Base-by-base conservation (phyloP, 805 yeast species). In the Torulaspora quercuum region DNA sequence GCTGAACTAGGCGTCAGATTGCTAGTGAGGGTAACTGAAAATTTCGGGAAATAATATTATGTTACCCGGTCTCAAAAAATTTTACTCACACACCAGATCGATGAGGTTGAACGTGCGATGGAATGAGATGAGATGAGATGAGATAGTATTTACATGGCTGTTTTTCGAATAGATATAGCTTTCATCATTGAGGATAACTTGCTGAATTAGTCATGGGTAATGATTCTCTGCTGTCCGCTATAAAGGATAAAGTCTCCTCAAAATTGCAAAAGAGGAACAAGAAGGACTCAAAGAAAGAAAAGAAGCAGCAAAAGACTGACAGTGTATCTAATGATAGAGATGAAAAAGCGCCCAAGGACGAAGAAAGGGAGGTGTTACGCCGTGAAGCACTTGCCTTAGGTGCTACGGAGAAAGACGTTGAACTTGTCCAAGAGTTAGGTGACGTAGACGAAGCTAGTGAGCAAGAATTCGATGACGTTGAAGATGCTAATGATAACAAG, bases 321-420 rank as follows among this genome's bases (percentile, higher is more conserved):
- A 45, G 42, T 35, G 42, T 52, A 22, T 45, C 46, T 37, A 53
- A 50, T 31, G 51, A 57, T 22, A 43, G 33, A 9, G 37, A 53
- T 20, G 43, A 47, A 28, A 37, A 52, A 24, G 29, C 48, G 10
- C 40, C 48, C 37, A 46, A 44, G 21, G 26, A 23, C 12, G 47
- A 40, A 21, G 36, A 23, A 25, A 18, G 43, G 32, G 61, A 57
- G 6, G 21, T 44, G 2, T 58, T 85, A 32, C 78, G 82, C 48
- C 75, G 78, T 42, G 94, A 82, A 64, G 94, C 95, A 2, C 57
- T 80, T 9, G 80, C 79, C 14, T 64, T 89, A 18, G 96, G 97
- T 21, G 97, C 96, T 13, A 72, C 86, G 10, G 92, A 84, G 48
- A 89, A 79, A 14, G 97, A 88, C 58, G 56, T 89, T 29, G 72